Evolutionary conservation across 805 yeast genomes (phyloP).

Genomic region (Saccharomyces paradoxus): DNA sequence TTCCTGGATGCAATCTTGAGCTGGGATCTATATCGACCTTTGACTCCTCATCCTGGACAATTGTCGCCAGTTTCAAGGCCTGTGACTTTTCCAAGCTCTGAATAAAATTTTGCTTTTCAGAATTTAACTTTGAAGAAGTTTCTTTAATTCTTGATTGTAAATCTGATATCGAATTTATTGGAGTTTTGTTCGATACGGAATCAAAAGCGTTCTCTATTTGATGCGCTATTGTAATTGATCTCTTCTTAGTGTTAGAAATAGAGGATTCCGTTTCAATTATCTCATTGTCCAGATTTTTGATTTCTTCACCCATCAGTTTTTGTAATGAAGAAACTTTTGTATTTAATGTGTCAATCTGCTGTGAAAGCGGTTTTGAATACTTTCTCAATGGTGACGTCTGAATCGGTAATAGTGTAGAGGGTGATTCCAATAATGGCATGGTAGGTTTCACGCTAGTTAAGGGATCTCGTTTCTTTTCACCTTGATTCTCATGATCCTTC

Average conservation of each 20-base stretch:
- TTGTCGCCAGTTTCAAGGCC: conserved; percentile 49
- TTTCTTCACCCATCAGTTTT: conserved; percentile 1
- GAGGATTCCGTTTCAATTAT: not conserved
- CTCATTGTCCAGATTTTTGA: not conserved
- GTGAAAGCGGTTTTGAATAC: not conserved
- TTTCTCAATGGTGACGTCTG: not conserved
- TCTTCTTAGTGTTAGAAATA: not conserved
- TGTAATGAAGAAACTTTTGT: not conserved
- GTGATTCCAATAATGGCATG: not conserved
- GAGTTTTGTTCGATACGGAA: not conserved
- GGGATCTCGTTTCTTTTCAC: not conserved
- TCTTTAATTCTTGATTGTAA: not conserved
- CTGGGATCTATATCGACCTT: conserved; percentile 9
- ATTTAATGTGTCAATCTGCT: not conserved
- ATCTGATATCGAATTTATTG: not conserved
- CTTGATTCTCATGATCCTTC: not conserved
- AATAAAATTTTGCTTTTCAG: conserved; percentile 8
- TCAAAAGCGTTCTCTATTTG: not conserved
- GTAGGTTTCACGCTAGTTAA: not conserved
- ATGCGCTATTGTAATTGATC: not conserved
- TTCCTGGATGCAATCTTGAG: not conserved
- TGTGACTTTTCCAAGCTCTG: conserved; percentile 53
- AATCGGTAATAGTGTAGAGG: not conserved
- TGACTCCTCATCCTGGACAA: conserved; percentile 49
- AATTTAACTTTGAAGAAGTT: not conserved